Conservation (phyloP, 139 green algal genomes). For the Astrephomene gubernaculifera region DNA sequence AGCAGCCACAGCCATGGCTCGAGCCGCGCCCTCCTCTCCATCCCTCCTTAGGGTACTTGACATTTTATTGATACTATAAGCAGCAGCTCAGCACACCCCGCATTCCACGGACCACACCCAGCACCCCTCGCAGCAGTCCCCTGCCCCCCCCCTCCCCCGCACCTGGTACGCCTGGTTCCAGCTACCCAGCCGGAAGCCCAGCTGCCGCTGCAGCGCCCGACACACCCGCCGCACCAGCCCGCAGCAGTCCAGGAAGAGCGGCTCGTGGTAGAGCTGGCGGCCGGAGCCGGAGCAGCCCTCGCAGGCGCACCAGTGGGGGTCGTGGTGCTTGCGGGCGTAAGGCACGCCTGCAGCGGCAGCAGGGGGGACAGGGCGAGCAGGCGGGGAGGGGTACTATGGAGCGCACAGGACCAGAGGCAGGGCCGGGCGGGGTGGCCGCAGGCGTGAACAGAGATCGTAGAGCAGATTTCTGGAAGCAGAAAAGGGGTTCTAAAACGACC, state of each 20-base stretch:
- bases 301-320: constrained; percentile 37
- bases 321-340: constrained; percentile 21
- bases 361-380: too few relatives aligned
- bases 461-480: too few relatives aligned
- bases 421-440: too few relatives aligned
- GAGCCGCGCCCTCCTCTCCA: too few relatives aligned
- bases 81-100: neutral
- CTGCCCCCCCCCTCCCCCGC: neutral
- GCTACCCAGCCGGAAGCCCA: constrained; percentile 56
- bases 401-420: too few relatives aligned
- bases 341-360: constrained; percentile 36
- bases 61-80: too few relatives aligned
- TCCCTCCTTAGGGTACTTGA: too few relatives aligned
- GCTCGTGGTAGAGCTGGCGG: constrained; percentile 50
- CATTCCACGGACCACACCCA: neutral
- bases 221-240: constrained; percentile 48
- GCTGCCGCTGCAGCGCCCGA: constrained; percentile 32
- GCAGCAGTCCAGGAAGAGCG: constrained; percentile 62
- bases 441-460: too few relatives aligned
- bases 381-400: too few relatives aligned
- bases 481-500: too few relatives aligned
- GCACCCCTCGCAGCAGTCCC: neutral
- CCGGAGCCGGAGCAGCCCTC: constrained; percentile 52
- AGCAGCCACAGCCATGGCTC: too few relatives aligned
- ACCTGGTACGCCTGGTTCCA: constrained; percentile 63